Base-by-base conservation (phyloP, 1,284 basidiomycete species). In the Dichomitus squalens region DNA sequence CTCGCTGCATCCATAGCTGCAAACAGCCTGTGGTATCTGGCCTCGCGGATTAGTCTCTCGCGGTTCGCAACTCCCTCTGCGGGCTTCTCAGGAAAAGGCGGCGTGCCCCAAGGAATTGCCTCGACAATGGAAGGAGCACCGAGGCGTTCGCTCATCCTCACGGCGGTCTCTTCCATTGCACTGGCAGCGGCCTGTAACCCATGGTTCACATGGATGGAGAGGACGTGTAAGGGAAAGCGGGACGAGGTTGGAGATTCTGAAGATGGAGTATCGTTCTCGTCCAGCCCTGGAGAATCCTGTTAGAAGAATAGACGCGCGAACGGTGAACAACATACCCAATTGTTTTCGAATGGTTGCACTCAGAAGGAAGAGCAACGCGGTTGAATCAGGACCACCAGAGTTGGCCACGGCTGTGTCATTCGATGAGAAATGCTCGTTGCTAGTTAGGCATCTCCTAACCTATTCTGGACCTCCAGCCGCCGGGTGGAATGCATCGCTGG, bases 381-480 rank as follows among this genome's bases (percentile, higher is more conserved):
- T 85, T 5, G 90, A 93, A 69, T 93, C 90, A 11, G 90, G 83
- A 2, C 91, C 91, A 11, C 88, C 90, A 18, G 91, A 93, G 67
- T 86, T 86, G 21, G 86, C 90, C 25, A 92, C 79, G 35, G 80
- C 90, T 90, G 59, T 33, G 60, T 49, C 48, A 38, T 18, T 9
- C 34, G 0, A 25, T 56, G 33, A 55, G 44, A 23, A 25, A 7
- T 25, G 25, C 41, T 44, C 41, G 29, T 47, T 47, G 44, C 8
- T 3, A 31, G n/a, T 33, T 50, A 11, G 1, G 23, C n/a, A 27
- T 25, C 39, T 43, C 23, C 59, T 47, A 18, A 60, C 72, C 68
- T 34, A 72, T 53, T 16, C 50, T 60, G 3, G 29, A 18, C 1
- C 61, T 51, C 72, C 71, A 73, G n/a, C 70, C 70, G 18, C 47